A percentile compares a stretch with the other conserved stretches of the same genome.
Conservation (phyloP, 169 alveolate genomes). For the Plasmodium blacklocki region DNA sequence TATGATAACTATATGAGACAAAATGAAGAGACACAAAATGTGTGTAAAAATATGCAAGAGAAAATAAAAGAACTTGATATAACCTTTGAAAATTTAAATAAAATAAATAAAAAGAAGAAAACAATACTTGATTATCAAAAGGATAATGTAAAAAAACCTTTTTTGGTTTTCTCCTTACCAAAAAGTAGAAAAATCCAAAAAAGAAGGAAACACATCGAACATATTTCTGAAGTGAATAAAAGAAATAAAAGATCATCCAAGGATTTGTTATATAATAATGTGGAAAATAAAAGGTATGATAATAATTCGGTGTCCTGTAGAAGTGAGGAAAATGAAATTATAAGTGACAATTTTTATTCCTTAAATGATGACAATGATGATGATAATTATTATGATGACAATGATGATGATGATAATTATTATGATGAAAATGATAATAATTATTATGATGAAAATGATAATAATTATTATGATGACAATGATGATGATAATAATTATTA, state of each 20-base stretch:
- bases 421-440: too few species aligned
- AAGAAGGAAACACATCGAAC: slow-evolving; percentile 1
- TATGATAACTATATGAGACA: slow-evolving; percentile 47
- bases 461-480: too few species aligned
- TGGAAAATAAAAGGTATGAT: background rate
- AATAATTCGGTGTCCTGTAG: background rate
- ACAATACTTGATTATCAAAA: background rate
- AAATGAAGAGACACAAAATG: background rate
- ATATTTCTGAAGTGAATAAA: background rate
- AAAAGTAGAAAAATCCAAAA: background rate
- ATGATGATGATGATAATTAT: background rate
- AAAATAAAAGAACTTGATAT: slow-evolving; percentile 21
- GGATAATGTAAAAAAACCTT: too few species aligned
- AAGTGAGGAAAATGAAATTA: background rate
- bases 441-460: too few species aligned
- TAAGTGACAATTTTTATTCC: slow-evolving; percentile 31
- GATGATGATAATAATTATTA: too few species aligned
- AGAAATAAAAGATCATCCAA: background rate
- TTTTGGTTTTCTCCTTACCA: too few species aligned
- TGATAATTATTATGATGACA: background rate
- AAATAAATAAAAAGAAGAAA: slow-evolving; percentile 22
- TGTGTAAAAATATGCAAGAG: slow-evolving; percentile 5
- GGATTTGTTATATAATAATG: slow-evolving; percentile 7
- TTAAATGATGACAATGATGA: slow-evolving; percentile 11
- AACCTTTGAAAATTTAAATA: slow-evolving; percentile 28